phyloP scores from a whole-genome alignment of 148 eudicot species.

The Arbutus unedo region DNA sequence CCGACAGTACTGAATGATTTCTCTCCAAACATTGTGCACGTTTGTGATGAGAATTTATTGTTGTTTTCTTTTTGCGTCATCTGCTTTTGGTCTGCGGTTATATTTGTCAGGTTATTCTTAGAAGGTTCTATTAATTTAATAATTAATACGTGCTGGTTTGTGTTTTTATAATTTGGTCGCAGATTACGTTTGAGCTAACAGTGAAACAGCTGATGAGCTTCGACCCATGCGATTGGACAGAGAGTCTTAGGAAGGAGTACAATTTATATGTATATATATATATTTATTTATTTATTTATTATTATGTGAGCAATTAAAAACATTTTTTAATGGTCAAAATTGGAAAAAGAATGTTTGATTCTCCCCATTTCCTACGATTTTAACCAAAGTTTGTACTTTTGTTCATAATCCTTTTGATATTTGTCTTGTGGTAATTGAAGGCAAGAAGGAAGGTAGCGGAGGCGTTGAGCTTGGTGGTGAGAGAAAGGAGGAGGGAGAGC shows the following conservation, averaged over 20 bases:
- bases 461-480: constrained; percentile 70
- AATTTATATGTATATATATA: too few relatives aligned
- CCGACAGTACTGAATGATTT: too few relatives aligned
- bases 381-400: too few relatives aligned
- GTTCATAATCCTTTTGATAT: too few relatives aligned
- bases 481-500: constrained; percentile 59
- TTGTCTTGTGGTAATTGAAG: constrained; percentile 25
- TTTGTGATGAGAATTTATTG: constrained; percentile 9
- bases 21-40: constrained; percentile 14
- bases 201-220: constrained; percentile 90
- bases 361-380: too few relatives aligned
- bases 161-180: constrained; percentile 13
- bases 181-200: constrained; percentile 87
- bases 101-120: constrained; percentile 16
- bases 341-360: too few relatives aligned
- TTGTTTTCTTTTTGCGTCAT: background rate
- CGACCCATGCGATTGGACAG: constrained; percentile 96
- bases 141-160: background rate
- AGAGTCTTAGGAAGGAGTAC: constrained; percentile 70
- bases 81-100: background rate
- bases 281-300: too few relatives aligned
- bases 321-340: too few relatives aligned
- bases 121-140: constrained; percentile 15
- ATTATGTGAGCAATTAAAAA: too few relatives aligned
- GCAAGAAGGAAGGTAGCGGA: constrained; percentile 92